Evolutionary conservation across 108 stramenopile species (phyloP), one percentile per base, ranked within the genome.

Genomic region (Cyclotella baltica): DNA sequence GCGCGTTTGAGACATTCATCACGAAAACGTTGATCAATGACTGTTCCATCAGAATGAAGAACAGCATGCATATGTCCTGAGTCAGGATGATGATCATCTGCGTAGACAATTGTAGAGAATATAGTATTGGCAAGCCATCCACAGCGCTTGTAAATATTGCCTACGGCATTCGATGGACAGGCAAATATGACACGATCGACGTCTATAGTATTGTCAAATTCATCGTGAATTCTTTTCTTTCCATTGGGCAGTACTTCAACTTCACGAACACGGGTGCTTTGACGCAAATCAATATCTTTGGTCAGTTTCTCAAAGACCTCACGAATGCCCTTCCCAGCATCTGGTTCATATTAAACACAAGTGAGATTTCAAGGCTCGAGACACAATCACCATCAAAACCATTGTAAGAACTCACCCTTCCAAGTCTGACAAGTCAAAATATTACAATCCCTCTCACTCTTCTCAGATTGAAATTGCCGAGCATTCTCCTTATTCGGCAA

Each of bases 41-140:
- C 86, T 9, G 80, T 75, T 46, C 83, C 80, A 50, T 86, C 86
- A 35, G 83, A 84, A 66, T 86, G 86, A 57, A 86, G 36, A 0
- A 86, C 83, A 29, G 86, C 83, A 64, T 86, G 86, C 86, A 86
- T 86, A 50, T 86, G 86, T 5, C 86, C 86, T 38, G 86, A 81
- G 70, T 83, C 78, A 13, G 86, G 86, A 61, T 86, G 86, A 37
- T 86, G 86, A 61, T 86, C 86, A 61, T 86, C 86, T 9, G 86
- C 86, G 53, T 86, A 86, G n/a, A 84, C 83, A 33, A 77, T 25
- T 25, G 83, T 75, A 34, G 75, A 76, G 53, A 83, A 77, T 34
- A 86, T 78, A 46, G 80, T 73, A 36, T 86, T 80, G 47, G 83
- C 85, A 38, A 86, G 51, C 74, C 80, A 74, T 15, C 77, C 80